Conservation (phyloP, 2,329 filamentous ascomycete species). For the Ophiostoma piceae region DNA sequence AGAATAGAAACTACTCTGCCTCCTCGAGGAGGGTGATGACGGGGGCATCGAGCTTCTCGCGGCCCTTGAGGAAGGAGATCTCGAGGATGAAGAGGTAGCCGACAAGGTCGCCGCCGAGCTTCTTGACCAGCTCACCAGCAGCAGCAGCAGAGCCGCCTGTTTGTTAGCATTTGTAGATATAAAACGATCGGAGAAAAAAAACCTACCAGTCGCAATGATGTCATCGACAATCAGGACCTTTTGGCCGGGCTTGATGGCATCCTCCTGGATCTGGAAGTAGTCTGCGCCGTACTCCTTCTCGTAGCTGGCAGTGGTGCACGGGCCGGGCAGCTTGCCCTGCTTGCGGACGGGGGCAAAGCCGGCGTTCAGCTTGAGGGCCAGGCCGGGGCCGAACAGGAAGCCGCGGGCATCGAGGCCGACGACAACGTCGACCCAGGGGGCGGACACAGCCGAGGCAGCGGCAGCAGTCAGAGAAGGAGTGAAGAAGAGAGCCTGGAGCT, state of each 20-base stretch:
- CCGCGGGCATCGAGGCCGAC: conserved; percentile 91
- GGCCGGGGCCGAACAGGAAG: conserved; percentile 87
- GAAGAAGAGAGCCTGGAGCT: conserved; percentile 70
- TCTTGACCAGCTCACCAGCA: conserved; percentile 76
- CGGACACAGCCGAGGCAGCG: conserved; percentile 40
- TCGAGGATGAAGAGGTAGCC: conserved; percentile 96
- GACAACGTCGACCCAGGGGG: conserved; percentile 70
- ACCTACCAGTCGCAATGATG: conserved; percentile 93
- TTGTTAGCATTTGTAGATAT: not conserved
- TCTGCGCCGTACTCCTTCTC: conserved; percentile 96
- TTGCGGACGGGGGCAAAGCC: conserved; percentile 92
- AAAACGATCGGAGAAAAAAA: conserved; percentile 12
- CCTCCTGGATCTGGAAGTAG: conserved; percentile 91
- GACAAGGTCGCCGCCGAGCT: conserved; percentile 78
- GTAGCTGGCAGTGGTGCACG: conserved; percentile 77
- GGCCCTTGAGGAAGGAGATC: conserved; percentile 85
- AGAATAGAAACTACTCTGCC: conserved; percentile 10
- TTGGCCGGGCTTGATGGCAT: conserved; percentile 77
- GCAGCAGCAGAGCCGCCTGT: conserved; percentile 86
- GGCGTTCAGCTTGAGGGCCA: conserved; percentile 77
- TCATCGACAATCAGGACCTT: conserved; percentile 93
- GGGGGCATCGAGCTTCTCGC: conserved; percentile 76
- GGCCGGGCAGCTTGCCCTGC: conserved; percentile 89
- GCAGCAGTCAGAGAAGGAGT: conserved; percentile 20
- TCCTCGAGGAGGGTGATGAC: conserved; percentile 41